Conservation (phyloP, 2,329 filamentous ascomycete genomes). For the Fusarium liriodendri region DNA sequence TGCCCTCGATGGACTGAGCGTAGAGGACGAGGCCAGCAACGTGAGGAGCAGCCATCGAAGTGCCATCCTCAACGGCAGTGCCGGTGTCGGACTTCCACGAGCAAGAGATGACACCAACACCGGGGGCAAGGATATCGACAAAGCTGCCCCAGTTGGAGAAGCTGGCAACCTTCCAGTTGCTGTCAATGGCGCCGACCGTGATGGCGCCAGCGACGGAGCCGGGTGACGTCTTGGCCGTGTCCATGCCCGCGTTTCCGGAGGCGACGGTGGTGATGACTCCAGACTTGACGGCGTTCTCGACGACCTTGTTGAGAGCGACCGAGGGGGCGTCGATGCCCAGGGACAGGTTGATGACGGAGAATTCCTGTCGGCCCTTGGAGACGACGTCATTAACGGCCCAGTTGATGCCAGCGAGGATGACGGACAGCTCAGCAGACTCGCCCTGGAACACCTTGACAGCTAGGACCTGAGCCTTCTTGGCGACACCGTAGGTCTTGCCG, state of each 20-base stretch:
- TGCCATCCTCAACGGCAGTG: conserved; percentile 64
- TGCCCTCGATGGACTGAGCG: conserved; percentile 57
- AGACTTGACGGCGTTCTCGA: conserved; percentile 55
- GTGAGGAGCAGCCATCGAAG: conserved; percentile 72
- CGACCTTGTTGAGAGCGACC: conserved; percentile 60
- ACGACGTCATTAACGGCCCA: conserved; percentile 59
- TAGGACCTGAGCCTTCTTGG: conserved; percentile 57
- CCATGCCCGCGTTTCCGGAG: conserved; percentile 61
- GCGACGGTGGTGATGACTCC: conserved; percentile 66
- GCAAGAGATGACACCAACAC: conserved; percentile 58
- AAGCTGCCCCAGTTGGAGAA: conserved; percentile 63
- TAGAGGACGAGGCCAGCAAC: conserved; percentile 67
- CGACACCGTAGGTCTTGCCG: conserved; percentile 52
- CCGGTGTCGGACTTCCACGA: conserved; percentile 58
- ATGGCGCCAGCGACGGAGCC: conserved; percentile 47
- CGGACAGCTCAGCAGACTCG: conserved; percentile 42
- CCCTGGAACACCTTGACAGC: conserved; percentile 59
- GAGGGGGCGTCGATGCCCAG: conserved; percentile 59
- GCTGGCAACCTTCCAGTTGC: conserved; percentile 51
- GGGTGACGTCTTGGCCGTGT: conserved; percentile 43
- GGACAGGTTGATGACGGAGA: conserved; percentile 66
- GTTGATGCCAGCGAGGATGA: conserved; percentile 50
- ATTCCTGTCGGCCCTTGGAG: conserved; percentile 50
- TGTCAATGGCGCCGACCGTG: conserved; percentile 51
- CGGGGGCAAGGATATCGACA: conserved; percentile 65